Evolutionary conservation across 2,329 filamentous ascomycete genomes (phyloP), one percentile per base, ranked within the genome.

Genomic region (Albophoma yamanashiensis): DNA sequence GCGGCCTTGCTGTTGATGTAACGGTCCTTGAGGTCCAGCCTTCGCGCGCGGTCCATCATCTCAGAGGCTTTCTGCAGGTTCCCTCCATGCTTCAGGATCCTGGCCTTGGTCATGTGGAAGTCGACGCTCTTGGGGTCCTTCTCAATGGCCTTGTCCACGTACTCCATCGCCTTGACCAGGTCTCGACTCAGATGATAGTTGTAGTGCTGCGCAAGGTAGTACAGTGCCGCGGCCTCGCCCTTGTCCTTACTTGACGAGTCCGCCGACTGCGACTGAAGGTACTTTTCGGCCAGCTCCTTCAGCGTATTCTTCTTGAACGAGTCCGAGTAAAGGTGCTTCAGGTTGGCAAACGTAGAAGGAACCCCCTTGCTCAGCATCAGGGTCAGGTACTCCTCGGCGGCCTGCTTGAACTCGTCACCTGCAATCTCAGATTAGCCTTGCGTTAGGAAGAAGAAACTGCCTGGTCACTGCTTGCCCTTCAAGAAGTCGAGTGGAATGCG

Each of bases 1-100:
- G 93, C 92, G 57, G 92, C 89, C 77, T 99, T 99, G 64, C 92
- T 95, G 80, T 99, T 99, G 80, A 97, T 97, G 73, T 97, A 96
- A 53, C 94, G 87, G 71, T 99, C 94, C 75, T 88, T 91, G 65
- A 89, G 85, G 70, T 99, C 95, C 63, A 97, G 81, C 63, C 85
- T 82, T 58, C 94, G 86, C 1, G 94, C 94, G 65, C 88, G 80
- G 67, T 97, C 89, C 91, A 99, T 97, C 50, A 86, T 83, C 68
- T 92, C 88, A 0, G 92, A 85, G 1, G 95, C 94, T 74, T 89
- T 90, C 65, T 83, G 78, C 7, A 87, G 76, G 69, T 97, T 86
- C 31, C 93, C 94, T 57, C 83, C 80, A 73, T 99, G 92, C 79
- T 99, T 99, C 76, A 87, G 88, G 81, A 97, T 94, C 69, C 95